Evolutionary conservation across 1,284 basidiomycete genomes (phyloP).

Genomic region (Moniliella sp.): DNA sequence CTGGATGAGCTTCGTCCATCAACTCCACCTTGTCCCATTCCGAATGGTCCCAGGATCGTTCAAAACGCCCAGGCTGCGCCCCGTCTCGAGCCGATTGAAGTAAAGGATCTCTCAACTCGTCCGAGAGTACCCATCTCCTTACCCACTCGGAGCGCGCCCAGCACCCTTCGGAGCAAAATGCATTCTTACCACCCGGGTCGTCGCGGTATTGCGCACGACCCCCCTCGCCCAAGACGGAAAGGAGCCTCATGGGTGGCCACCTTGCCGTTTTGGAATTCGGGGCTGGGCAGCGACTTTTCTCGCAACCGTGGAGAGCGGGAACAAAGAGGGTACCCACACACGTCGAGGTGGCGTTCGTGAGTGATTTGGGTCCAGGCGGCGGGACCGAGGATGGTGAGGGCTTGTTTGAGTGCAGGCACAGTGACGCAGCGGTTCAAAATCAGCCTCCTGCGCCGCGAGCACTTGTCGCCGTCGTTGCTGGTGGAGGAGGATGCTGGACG

Average conservation of each 20-base stretch:
- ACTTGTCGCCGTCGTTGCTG: not conserved
- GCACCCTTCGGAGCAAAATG: not conserved
- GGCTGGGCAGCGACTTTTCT: not conserved
- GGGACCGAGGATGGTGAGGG: not conserved
- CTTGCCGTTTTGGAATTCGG: not conserved
- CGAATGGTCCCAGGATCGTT: too few relatives aligned
- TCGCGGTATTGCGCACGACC: not conserved
- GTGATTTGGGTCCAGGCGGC: not conserved
- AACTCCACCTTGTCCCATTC: too few relatives aligned
- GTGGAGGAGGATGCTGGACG: not conserved
- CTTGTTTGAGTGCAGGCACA: not conserved
- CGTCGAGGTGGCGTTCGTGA: not conserved
- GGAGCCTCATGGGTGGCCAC: too few relatives aligned
- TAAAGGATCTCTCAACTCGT: too few relatives aligned
- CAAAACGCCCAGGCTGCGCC: too few relatives aligned
- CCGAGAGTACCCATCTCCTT: not conserved
- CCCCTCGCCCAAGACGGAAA: not conserved
- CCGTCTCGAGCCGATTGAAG: too few relatives aligned
- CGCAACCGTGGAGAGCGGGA: not conserved
- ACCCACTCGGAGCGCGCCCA: not conserved
- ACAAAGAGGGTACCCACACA: not conserved
- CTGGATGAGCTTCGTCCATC: too few relatives aligned
- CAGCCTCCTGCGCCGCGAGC: not conserved
- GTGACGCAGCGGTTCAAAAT: not conserved
- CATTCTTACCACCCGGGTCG: not conserved